Conservation (phyloP, 441 rosid genomes). For the Eutrema salsugineum region DNA sequence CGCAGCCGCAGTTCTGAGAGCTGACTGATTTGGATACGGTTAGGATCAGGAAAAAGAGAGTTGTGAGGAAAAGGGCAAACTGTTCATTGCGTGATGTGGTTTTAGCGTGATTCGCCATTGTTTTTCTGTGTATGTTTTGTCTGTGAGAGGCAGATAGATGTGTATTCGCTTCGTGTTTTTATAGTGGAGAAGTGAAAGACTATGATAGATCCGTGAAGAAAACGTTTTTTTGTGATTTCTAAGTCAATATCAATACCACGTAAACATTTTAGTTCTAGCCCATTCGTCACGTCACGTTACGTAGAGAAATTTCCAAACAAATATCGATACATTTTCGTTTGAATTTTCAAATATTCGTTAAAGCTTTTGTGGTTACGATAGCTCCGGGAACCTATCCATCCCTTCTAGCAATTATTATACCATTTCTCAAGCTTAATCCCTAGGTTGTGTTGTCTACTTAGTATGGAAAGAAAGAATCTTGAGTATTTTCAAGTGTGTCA, state of each 20-base stretch:
- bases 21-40: constrained; percentile 4
- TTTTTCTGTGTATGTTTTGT: too few species aligned
- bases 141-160: background rate
- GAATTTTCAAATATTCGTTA: background rate
- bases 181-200: constrained; percentile 11
- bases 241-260: constrained; percentile 2
- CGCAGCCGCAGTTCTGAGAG: constrained; percentile 47
- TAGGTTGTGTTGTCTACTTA: too few species aligned
- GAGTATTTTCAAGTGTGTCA: too few species aligned
- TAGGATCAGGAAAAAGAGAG: constrained; percentile 11
- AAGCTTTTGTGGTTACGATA: too few species aligned
- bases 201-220: background rate
- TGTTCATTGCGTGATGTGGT: background rate
- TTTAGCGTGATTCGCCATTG: constrained; percentile 2
- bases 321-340: background rate
- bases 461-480: too few species aligned
- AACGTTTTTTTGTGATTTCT: background rate
- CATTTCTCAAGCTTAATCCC: too few species aligned
- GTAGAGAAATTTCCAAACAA: background rate
- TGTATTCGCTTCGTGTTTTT: background rate
- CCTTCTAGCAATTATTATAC: too few species aligned
- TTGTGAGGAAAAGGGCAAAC: background rate
- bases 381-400: too few species aligned
- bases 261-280: background rate
- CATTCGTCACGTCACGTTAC: background rate